A percentile compares a stretch with the other conserved stretches of the same genome.
Conservation (phyloP, 2,329 filamentous ascomycete species). For the Colletotrichum tabaci region DNA sequence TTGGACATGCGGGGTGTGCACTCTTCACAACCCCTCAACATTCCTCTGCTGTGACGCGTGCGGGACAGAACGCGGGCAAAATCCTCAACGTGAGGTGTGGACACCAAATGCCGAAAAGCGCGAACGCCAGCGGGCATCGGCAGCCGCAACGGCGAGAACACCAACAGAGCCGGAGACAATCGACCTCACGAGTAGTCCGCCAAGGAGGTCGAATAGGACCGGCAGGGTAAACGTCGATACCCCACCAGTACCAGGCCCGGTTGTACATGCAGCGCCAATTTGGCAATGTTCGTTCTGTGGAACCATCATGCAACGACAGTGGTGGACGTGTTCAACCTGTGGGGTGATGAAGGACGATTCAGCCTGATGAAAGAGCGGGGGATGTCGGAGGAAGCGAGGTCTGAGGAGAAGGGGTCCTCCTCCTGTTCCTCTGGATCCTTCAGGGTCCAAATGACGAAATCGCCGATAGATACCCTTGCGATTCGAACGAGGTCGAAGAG, state of each 20-base stretch:
- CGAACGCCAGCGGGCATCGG: slow-evolving; percentile 44
- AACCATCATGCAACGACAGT: slow-evolving; percentile 65
- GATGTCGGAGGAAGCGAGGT: slow-evolving; percentile 21
- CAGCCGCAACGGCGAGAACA: slow-evolving; percentile 22
- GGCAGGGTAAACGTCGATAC: slow-evolving; percentile 21
- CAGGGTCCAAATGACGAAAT: slow-evolving; percentile 42
- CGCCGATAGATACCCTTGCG: slow-evolving; percentile 29
- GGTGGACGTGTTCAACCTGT: slow-evolving; percentile 72
- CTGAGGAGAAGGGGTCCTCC: slow-evolving; percentile 23
- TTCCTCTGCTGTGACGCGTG: slow-evolving; percentile 72
- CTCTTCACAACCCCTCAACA: slow-evolving; percentile 67
- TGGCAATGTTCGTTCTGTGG: slow-evolving; percentile 70
- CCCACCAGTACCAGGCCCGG: slow-evolving; percentile 39
- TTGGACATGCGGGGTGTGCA: slow-evolving; percentile 72
- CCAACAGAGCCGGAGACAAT: slow-evolving; percentile 41
- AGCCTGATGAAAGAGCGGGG: slow-evolving; percentile 44
- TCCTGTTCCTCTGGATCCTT: slow-evolving; percentile 4
- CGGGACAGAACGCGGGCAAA: slow-evolving; percentile 49
- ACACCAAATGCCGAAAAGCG: slow-evolving; percentile 44
- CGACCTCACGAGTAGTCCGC: slow-evolving; percentile 54
- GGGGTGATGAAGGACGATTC: slow-evolving; percentile 69
- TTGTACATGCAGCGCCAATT: slow-evolving; percentile 47
- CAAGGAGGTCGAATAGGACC: slow-evolving; percentile 43
- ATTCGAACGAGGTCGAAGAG: neutral
- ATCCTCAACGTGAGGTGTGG: slow-evolving; percentile 42